Percentiles rank a stretch among this genome's conserved stretches.
Evolutionary conservation across 352 stramenopile species (phyloP).

Genomic region (Pythium oligandrum): DNA sequence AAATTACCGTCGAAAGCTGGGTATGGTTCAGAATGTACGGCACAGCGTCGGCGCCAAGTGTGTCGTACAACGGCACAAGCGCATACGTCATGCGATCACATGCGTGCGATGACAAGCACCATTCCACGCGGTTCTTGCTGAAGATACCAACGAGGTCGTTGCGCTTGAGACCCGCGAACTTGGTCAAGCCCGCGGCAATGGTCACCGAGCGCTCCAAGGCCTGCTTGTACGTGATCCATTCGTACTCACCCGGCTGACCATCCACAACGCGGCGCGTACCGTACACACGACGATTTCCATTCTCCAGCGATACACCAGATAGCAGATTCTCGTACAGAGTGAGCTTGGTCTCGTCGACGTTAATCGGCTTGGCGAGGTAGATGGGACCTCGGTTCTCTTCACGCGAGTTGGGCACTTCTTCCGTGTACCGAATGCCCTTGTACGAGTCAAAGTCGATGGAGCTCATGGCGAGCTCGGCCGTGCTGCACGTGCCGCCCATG

Average conservation of each 20-base stretch:
- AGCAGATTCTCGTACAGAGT: conserved; percentile 50
- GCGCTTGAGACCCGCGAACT: conserved; percentile 14
- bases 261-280: conserved; percentile 19
- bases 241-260: conserved; percentile 22
- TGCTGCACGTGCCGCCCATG: conserved; percentile 34
- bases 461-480: conserved; percentile 15
- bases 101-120: conserved; percentile 31
- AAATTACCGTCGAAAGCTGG: conserved; percentile 38
- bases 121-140: conserved; percentile 46
- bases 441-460: conserved; percentile 85
- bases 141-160: conserved; percentile 43
- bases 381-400: conserved; percentile 30
- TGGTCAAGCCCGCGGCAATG: conserved; percentile 15
- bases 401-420: conserved; percentile 26
- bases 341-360: conserved; percentile 27
- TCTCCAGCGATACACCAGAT: conserved; percentile 21
- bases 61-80: conserved; percentile 58
- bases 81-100: conserved; percentile 42
- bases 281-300: conserved; percentile 20
- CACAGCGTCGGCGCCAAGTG: conserved; percentile 38
- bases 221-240: conserved; percentile 38
- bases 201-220: conserved; percentile 20
- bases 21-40: conserved; percentile 57
- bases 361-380: conserved; percentile 22
- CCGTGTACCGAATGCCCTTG: conserved; percentile 65